Evolutionary conservation across 768 basidiomycete genomes (phyloP).

Genomic region (Coprinopsis sp.): DNA sequence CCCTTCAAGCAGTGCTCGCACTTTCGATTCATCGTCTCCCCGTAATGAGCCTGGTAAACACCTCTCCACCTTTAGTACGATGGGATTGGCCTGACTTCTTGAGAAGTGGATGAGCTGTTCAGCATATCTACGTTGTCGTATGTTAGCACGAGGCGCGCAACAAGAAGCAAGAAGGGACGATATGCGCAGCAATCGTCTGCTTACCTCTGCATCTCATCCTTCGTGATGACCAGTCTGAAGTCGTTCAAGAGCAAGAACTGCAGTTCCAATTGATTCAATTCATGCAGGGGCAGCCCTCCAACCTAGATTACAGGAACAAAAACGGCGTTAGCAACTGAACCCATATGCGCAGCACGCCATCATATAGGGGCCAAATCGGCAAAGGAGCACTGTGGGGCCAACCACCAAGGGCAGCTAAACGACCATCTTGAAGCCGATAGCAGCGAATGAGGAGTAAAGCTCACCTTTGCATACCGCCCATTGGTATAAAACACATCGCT

Average conservation of each 20-base stretch:
- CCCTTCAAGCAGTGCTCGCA: neutral
- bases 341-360: neutral
- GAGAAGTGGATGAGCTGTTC: slow-evolving; percentile 81
- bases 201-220: slow-evolving; percentile 81
- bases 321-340: neutral
- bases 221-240: slow-evolving; percentile 83
- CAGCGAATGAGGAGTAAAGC: slow-evolving; percentile 8
- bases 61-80: slow-evolving; percentile 1
- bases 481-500: slow-evolving; percentile 99
- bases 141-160: neutral
- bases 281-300: slow-evolving; percentile 87
- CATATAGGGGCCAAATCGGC: no score
- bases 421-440: neutral
- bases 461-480: slow-evolving; percentile 94
- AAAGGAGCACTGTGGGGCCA: no score
- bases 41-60: neutral
- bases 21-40: neutral
- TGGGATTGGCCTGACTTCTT: slow-evolving; percentile 15
- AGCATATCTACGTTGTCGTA: slow-evolving; percentile 52
- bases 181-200: no score
- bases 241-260: slow-evolving; percentile 97
- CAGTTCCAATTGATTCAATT: slow-evolving; percentile 94
- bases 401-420: no score
- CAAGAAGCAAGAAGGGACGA: neutral
- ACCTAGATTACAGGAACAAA: slow-evolving; percentile 54